Percentiles rank a stretch among this genome's conserved stretches.
phyloP scores from a whole-genome alignment of 768 basidiomycete species.

The Tylopilus rubrobrunneus region DNA sequence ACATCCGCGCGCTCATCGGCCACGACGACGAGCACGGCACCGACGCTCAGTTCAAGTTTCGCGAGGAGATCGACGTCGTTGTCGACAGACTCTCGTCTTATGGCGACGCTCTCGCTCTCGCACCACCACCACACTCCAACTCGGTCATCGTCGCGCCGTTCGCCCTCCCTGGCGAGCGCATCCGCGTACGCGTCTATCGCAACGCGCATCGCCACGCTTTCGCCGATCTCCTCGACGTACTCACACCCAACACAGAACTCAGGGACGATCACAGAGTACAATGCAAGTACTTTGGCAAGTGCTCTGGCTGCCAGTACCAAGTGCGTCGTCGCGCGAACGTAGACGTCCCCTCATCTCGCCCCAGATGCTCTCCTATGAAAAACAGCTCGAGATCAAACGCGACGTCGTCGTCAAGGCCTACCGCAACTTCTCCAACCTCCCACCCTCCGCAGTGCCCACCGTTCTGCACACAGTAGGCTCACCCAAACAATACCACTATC shows the following conservation, averaged over 20 bases:
- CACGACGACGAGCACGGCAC: constrained; percentile 45
- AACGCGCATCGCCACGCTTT: constrained; percentile 68
- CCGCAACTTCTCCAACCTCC: constrained; percentile 63
- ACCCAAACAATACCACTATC: constrained; percentile 85
- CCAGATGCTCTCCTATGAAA: constrained; percentile 84
- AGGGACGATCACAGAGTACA: constrained; percentile 62
- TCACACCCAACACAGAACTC: constrained; percentile 57
- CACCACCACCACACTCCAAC: constrained; percentile 43
- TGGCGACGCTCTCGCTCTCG: constrained; percentile 61
- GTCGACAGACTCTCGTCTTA: constrained; percentile 62
- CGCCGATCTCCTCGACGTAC: constrained; percentile 67
- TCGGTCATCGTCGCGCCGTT: constrained; percentile 89
- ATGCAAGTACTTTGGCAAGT: constrained; percentile 87
- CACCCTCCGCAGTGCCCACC: constrained; percentile 52
- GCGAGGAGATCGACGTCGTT: constrained; percentile 62
- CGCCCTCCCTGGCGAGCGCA: constrained; percentile 76
- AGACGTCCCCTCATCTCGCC: neutral
- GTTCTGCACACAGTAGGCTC: constrained; percentile 79
- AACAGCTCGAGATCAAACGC: constrained; percentile 84
- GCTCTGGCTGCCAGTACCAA: constrained; percentile 95
- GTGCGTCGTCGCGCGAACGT: constrained; percentile 33
- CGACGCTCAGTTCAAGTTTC: constrained; percentile 54
- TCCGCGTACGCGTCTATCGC: constrained; percentile 69
- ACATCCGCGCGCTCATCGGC: constrained; percentile 68
- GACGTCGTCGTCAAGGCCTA: constrained; percentile 84